A percentile compares a stretch with the other conserved stretches of the same genome.
These are phyloP conservation scores for Paxillus rubicundulus DNA, from an alignment of 768 basidiomycete species.

Conservation along the genomic window DNA sequence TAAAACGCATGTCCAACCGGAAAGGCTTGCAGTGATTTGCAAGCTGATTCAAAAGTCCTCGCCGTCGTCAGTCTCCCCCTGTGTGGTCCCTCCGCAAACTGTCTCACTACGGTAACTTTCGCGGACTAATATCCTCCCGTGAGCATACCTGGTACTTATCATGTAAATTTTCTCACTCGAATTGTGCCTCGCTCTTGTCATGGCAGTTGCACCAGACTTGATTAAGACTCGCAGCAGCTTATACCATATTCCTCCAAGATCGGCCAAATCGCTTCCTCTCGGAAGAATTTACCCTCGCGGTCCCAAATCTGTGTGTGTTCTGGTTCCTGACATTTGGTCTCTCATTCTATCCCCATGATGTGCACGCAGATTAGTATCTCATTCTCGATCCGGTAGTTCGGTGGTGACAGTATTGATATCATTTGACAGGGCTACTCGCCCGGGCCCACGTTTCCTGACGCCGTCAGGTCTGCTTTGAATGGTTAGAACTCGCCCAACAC, in stretches of 20 bases:
- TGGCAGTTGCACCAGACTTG: slow-evolving; percentile 1
- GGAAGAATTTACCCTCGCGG: slow-evolving; percentile 7
- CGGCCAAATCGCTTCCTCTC: slow-evolving; percentile 13
- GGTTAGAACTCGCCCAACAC: slow-evolving; percentile 10
- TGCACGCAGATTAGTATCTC: slow-evolving; percentile 4
- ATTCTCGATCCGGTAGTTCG: slow-evolving; percentile 16
- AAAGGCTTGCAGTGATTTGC: slow-evolving; percentile 2
- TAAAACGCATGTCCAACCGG: slow-evolving; percentile 5
- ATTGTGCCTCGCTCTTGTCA: slow-evolving; percentile 5
- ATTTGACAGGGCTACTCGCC: slow-evolving; percentile 10
- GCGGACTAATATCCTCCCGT: slow-evolving; percentile 4
- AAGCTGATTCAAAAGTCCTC: neutral
- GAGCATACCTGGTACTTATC: neutral
- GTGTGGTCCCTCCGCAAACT: neutral
- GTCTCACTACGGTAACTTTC: neutral
- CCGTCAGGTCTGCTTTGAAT: slow-evolving; percentile 9
- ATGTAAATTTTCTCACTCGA: slow-evolving; percentile 1
- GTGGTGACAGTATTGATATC: slow-evolving; percentile 13
- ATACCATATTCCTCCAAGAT: slow-evolving; percentile 9
- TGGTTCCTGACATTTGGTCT: slow-evolving; percentile 12
- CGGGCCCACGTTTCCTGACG: slow-evolving; percentile 7
- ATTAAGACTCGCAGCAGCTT: neutral
- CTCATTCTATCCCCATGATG: slow-evolving; percentile 11
- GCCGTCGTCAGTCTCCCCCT: neutral
- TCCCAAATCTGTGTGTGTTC: slow-evolving; percentile 10